phyloP scores from a whole-genome alignment of 441 rosid species.

The Theobroma grandiflorum region DNA sequence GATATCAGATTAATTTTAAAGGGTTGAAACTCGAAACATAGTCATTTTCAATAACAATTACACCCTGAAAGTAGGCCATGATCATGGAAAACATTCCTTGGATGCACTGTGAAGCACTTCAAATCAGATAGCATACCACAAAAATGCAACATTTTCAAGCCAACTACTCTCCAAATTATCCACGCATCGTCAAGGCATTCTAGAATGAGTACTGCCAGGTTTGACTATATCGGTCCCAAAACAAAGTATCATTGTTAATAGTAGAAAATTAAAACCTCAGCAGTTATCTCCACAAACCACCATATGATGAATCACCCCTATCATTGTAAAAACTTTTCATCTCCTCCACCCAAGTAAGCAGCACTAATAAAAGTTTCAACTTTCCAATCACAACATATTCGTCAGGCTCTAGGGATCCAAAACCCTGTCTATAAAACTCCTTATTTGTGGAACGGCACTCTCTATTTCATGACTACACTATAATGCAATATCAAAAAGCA shows the following conservation, averaged over 20 bases:
- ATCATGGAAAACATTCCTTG: background rate
- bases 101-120: background rate
- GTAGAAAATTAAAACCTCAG: background rate
- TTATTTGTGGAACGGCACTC: conserved; percentile 14
- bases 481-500: conserved; percentile 53
- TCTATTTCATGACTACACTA: conserved; percentile 35
- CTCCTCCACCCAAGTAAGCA: background rate
- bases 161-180: background rate
- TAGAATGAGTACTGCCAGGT: background rate
- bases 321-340: background rate
- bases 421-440: background rate
- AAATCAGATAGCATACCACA: background rate
- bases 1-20: background rate
- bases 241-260: background rate
- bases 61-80: background rate
- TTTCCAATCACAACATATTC: background rate
- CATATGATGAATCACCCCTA: background rate
- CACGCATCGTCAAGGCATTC: background rate
- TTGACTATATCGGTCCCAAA: background rate
- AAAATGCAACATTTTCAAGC: background rate
- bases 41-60: background rate
- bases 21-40: background rate
- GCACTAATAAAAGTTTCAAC: background rate
- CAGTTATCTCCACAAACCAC: conserved; percentile 3
- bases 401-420: background rate